Base-by-base conservation (phyloP, 371 early-diverging fungal species). In the Rhizopus arrhizus region DNA sequence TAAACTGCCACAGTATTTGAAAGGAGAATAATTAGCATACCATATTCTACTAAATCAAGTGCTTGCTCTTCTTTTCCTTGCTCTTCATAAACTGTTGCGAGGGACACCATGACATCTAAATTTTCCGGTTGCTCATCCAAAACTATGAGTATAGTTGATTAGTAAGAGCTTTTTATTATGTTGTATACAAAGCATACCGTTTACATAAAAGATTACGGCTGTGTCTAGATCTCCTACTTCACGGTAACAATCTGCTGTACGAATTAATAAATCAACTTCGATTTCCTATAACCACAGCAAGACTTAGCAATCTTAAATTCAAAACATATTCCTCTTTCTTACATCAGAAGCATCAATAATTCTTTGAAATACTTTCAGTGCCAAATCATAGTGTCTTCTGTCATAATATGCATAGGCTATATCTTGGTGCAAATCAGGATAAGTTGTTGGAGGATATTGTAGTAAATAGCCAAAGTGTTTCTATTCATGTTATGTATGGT, bases 71-170 rank as follows among this genome's bases (percentile, higher is more conserved):
- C 82, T 29, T 90, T 84, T 36, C 94, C 95, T 66, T 88, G 76
- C 48, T 91, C 92, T 72, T 95, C 91, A 61, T 93, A 94, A 0
- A 95, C 82, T 40, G 90, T 82, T 10, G 89, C 92, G 4, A 96
- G 75, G 53, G 89, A 84, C 71, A 92, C 69, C 68, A 89, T 88
- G 59, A 88, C 84, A 29, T 92, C 91, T 22, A 88, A 66, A 65
- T 93, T 89, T 9, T 84, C 73, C 0, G 92, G 88, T 47, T 76
- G 75, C 29, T 76, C 77, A 15, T 78, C 77, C 62, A 81, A 38
- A 0, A 81, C 80, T 79, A 46, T 11, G 8, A 1, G 32, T 10
- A 9, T 10, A 29, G 1, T 15, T 11, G 42, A 11, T 55, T n/a
- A 62, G 40, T 48, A 54, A n/a, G 29, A 36, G 9, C 32, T 28